Percentiles rank a stretch among this genome's conserved stretches.
phyloP scores from a whole-genome alignment of 257 asterid genomes.

The Cruciata laevipes region DNA sequence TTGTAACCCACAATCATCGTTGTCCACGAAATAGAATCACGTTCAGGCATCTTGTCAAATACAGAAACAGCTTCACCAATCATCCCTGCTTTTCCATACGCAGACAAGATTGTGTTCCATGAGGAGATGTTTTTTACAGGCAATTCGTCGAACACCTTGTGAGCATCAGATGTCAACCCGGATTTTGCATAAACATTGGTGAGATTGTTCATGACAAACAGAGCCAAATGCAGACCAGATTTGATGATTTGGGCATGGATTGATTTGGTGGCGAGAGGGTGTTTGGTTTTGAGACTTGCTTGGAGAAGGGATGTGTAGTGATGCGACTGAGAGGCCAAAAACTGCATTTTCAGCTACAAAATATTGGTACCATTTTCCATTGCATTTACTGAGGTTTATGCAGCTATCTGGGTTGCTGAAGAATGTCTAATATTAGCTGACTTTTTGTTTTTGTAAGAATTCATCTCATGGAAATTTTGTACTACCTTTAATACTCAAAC shows the following conservation, averaged over 20 bases:
- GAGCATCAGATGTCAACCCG: conserved; percentile 49
- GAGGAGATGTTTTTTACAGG: conserved; percentile 53
- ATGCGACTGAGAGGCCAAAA: conserved; percentile 24
- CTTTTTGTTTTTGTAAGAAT: no score
- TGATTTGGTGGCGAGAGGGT: conserved; percentile 33
- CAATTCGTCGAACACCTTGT: conserved; percentile 58
- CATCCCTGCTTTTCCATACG: conserved; percentile 55
- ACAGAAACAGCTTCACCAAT: conserved; percentile 40
- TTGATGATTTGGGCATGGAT: conserved; percentile 53
- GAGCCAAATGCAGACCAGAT: conserved; percentile 48
- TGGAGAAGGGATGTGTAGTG: conserved; percentile 51
- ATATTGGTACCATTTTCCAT: no score
- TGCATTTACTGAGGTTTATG: no score
- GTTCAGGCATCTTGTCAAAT: conserved; percentile 43
- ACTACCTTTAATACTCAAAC: no score
- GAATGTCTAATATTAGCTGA: no score
- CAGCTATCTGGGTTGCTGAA: no score
- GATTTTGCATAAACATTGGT: conserved; percentile 59
- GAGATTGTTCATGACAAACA: conserved; percentile 55
- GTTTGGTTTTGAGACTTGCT: conserved; percentile 43
- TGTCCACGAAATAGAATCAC: conserved; percentile 86
- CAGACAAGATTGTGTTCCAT: conserved; percentile 72
- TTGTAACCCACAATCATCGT: conserved; percentile 71
- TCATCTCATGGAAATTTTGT: no score
- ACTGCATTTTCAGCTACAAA: not conserved